Evolutionary conservation across 2,329 filamentous ascomycete species (phyloP), one percentile per base, ranked within the genome.

Genomic region (Pseudogymnoascus sp.): DNA sequence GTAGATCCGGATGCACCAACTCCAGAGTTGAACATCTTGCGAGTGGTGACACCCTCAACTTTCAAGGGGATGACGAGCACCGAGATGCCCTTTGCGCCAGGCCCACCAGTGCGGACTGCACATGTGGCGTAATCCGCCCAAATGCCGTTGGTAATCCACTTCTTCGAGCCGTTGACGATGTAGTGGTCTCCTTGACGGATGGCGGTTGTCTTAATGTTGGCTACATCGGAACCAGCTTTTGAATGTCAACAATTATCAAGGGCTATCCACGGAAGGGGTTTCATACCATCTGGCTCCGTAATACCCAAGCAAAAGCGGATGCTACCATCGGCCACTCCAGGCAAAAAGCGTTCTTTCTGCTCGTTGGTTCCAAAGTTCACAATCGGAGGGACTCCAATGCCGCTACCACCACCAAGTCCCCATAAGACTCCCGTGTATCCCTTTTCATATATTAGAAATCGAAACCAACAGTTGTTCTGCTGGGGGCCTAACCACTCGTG

Each of bases 101-200:
- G 71, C 0, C 77, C 80, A 4, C 83, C 82, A 0, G 83, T 86
- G 5, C 84, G 76, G 4, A 85, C 83, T 1, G 84, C 85, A 10
- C 84, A 83, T 0, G 84, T 85, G 70, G 82, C 81, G 69, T 84
- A 84, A 58, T 84, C 79, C 10, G 84, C 81, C 77, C 78, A 84
- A 1, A 82, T 78, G 11, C 77, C 81, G 54, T 83, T 84, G 0
- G 85, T 87, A 65, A 88, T 87, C 84, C 84, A 86, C 70, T 86
- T 86, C 76, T 88, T 88, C 59, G 79, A 79, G 0, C 85, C 85
- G 62, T 85, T 86, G n/a, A 88, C 83, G 36, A 86, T 68, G 66
- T 86, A 88, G 58, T 75, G 70, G 35, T 76, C 74, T 0, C 79
- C 81, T 37, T 81, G 75, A 26, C 74, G 75, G 37, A 72, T 69